Conservation (phyloP, 495 filamentous ascomycete genomes). For the Aspergillus heteromorphus region DNA sequence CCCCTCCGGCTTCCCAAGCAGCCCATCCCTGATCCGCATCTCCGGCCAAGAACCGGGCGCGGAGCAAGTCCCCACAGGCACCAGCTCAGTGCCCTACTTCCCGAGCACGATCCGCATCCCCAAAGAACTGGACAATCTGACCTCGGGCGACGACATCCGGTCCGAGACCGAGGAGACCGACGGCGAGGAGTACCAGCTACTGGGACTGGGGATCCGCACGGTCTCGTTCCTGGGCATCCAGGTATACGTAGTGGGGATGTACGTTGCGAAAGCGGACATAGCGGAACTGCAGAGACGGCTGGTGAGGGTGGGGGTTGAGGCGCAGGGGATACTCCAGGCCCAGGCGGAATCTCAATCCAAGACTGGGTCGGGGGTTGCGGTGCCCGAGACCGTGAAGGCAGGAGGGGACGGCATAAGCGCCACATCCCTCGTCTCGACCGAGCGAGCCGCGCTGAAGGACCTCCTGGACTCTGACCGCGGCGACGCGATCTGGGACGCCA, state of each 20-base stretch:
- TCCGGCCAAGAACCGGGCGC: conserved; percentile 48
- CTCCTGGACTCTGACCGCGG: conserved; percentile 61
- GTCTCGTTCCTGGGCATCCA: conserved; percentile 87
- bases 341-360: too few relatives aligned
- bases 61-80: conserved; percentile 75
- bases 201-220: conserved; percentile 81
- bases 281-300: conserved; percentile 50
- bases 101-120: conserved; percentile 66
- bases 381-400: conserved; percentile 40
- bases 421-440: conserved; percentile 71
- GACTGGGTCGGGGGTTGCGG: conserved; percentile 8
- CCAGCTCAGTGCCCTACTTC: conserved; percentile 74
- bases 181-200: conserved; percentile 71
- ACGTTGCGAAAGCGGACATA: conserved; percentile 77
- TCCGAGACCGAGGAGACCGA: conserved; percentile 5
- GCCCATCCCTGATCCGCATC: conserved; percentile 35
- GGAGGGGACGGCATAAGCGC: conserved; percentile 57
- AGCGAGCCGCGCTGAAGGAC: conserved; percentile 65
- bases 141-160: conserved; percentile 30
- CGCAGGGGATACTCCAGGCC: conserved; percentile 18
- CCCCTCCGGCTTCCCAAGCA: conserved; percentile 30
- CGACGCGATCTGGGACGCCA: conserved; percentile 63
- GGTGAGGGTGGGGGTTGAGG: conserved; percentile 39
- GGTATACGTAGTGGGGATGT: conserved; percentile 91
- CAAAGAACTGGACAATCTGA: conserved; percentile 32